Base-by-base conservation (phyloP, 139 green algal genomes). In the Auxenochlorella protothecoides region DNA sequence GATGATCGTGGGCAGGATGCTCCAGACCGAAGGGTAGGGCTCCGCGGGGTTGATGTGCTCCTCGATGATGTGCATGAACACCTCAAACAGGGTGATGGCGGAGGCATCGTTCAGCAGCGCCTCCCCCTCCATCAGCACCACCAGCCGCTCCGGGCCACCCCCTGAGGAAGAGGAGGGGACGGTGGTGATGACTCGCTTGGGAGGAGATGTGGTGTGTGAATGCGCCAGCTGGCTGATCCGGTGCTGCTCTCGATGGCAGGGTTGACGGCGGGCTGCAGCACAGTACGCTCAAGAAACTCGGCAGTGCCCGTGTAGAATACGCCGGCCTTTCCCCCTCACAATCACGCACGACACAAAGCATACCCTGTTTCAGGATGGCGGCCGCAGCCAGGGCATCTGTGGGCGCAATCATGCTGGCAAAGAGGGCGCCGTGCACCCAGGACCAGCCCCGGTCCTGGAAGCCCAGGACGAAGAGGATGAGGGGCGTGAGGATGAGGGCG, bases 81-180 rank as follows among this genome's bases (percentile, higher is more conserved):
- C 86, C 71, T 89, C 81, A 73, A 95, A 96, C 53, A 96, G 79
- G 5, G 92, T 89, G 62, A 96, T 86, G 53, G 71, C 85, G 3
- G 80, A 84, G 0, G 90, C 90, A 65, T 96, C 90, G 68, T 96
- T 96, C 76, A 95, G 88, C 59, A 96, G 81, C 0, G 79, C 86
- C 85, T 96, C 91, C 0, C 89, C 86, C 79, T 96, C 90, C 77
- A 96, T 77, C 44, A 96, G 68, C 0, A 83, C 76, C 5, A 79
- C 77, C 63, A 96, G 74, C 51, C 80, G 66, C 76, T 90, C 85
- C 0, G 90, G 90, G 3, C 85, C 88, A n/a, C 85, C 85, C 56
- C 83, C 74, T 64, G 59, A 70, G 7, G 54, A 8, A 53, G n/a
- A 5, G 56, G 7, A 67, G 12, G 13, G 7, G 44, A 12, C 65